Evolutionary conservation across 176 grass and related monocot genomes (phyloP), one percentile per base, ranked within the genome.

Genomic region (Avena insularis): DNA sequence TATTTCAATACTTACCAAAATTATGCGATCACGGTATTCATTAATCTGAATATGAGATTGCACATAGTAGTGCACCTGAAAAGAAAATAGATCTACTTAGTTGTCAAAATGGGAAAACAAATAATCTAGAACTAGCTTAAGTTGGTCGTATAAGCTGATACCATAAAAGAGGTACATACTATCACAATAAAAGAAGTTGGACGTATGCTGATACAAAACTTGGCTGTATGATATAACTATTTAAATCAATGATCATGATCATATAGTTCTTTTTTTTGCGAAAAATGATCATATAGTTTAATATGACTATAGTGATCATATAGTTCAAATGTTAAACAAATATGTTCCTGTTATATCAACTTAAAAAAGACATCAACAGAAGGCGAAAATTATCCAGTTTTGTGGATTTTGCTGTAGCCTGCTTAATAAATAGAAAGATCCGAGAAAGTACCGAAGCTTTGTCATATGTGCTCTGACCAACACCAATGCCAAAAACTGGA

Each of bases 1-100:
- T 57, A 50, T 14, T 67, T 47, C 4, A 14, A 75, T 75, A 91
- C 89, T 88, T 83, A 96, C 97, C 85, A 96, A 88, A 84, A 99
- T 86, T 81, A 96, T 51, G 60, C 92, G 87, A 88, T 99, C 97
- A 58, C 97, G 93, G 73, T 93, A 99, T 64, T 99, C 97, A 25
- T 99, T 99, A 68, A 99, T 96, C 78, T 99, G 97, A 88, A 99
- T 99, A 82, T 99, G 94, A 78, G 97, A 99, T 90, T 99, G 97
- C 79, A 99, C 90, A 85, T 99, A 99, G 87, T 96, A 99, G 62
- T 96, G 92, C 51, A 96, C 90, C 97, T 99, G 90, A 85, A 88
- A 69, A 71, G 64, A 81, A 80, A 71, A 87, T 67, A 81, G 12
- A 2, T 60, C 12, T 61, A 84, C 4, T 73, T 68, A 88, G 27